Evolutionary conservation across 1,284 basidiomycete genomes (phyloP), one percentile per base, ranked within the genome.

Genomic region (Ganoderma leucocontextum): DNA sequence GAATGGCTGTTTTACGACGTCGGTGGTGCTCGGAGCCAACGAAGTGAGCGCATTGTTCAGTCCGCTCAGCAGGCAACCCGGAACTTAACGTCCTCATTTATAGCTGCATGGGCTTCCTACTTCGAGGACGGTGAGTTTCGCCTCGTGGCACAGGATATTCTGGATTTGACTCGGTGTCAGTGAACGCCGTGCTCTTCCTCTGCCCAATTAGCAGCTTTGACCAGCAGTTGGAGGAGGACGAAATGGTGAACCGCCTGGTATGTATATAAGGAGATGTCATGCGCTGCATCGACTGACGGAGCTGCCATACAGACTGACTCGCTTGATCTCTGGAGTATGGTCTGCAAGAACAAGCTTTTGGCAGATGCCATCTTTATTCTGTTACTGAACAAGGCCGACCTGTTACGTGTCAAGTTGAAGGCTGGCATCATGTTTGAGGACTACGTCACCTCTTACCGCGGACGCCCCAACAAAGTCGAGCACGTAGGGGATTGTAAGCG

Each of bases 1-100:
- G 80, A 86, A 49, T 90, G 89, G 88, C 80, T 86, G 3, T 85
- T 91, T 63, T 89, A 89, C 70, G 89, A 91, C 69, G 85, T 90
- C 12, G 88, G 88, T 29, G 89, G 89, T 3, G 83, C 83, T 66
- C 80, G 85, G 55, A 82, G 82, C 70, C 87, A 89, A 72, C 79
- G 88, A 78, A 85, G 87, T 88, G 69, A 64, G 81, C 29, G 81
- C 29, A 9, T 38, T 33, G 1, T 39, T 15, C 7, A 13, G 5
- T 22, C n/a, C 58, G 38, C 6, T 42, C 4, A 15, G 13, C 13
- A 2, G 13, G 8, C 5, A 12, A 25, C 38, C 38, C 6, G 12
- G 19, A 25, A 19, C 13, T 41, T 41, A 17, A 39, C 29, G 36
- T 59, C 12, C n/a, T 22, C 33, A 2, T 12, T 5, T 15, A 12